Evolutionary conservation across 257 asterid species (phyloP), one percentile per base, ranked within the genome.

Genomic region (Solanum phureja): DNA sequence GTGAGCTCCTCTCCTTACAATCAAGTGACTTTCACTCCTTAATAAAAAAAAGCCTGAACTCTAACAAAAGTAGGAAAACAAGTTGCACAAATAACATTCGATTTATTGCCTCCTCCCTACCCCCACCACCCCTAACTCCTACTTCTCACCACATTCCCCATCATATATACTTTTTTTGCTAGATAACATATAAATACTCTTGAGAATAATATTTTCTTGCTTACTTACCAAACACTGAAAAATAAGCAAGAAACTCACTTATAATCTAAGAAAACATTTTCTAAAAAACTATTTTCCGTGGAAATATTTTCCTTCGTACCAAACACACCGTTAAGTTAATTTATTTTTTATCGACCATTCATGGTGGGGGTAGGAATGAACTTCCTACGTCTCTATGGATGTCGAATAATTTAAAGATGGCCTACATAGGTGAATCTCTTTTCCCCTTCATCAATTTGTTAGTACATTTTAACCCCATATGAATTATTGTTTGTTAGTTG

Each of bases 311-410:
- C 4, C 4, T 56, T 18, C 4, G 64, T 18, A 56, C 10, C 64
- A 56, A 56, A 56, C 10, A 19, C n/a, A 56, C 64, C 2, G 4
- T 52, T 33, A 19, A 24, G 14, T 85, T 87, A 21, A 73, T 58
- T 69, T 64, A 24, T 42, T 75, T 75, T 75, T 76, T 14, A 46
- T 81, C 10, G 24, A 81, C 66, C 12, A 72, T 31, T 5, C n/a
- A 14, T 68, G 89, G 93, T 94, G 94, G 95, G 95, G 95, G 90
- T 75, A 56, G 27, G 12, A 83, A 87, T 87, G 8, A 90, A 87
- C 33, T 82, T 89, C 88, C 87, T 77, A 92, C 93, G 72, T 90
- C 87, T 90, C 42, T 68, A 90, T 86, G 93, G 88, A 58, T 69
- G 91, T 84, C 77, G 91, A 86, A 86, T 92, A 62, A 85, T 88